Conservation (phyloP, 192 early-diverging fungal species). For the Geranomyces michiganensis region DNA sequence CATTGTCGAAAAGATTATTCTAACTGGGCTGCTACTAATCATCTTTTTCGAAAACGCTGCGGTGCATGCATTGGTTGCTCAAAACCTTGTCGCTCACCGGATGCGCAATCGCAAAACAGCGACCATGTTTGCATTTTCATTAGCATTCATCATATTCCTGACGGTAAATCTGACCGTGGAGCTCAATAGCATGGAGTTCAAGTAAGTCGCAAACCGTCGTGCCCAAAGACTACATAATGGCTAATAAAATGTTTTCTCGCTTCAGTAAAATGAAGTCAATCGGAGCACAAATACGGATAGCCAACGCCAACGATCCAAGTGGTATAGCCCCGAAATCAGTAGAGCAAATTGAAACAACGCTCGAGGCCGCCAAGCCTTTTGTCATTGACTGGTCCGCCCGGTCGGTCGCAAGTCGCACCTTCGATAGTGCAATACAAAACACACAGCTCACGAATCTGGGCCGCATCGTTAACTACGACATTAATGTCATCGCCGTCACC, state of each 20-base stretch:
- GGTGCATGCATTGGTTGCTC: slow-evolving; percentile 21
- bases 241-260: neutral
- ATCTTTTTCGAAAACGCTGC: slow-evolving; percentile 33
- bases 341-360: slow-evolving; percentile 1
- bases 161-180: slow-evolving; percentile 26
- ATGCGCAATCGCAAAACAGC: slow-evolving; percentile 36
- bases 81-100: slow-evolving; percentile 37
- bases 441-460: slow-evolving; percentile 34
- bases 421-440: neutral
- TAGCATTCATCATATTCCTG: slow-evolving; percentile 38
- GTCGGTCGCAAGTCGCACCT: neutral
- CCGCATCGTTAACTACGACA: slow-evolving; percentile 2
- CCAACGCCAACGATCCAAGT: neutral
- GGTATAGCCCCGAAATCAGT: neutral
- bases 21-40: slow-evolving; percentile 7
- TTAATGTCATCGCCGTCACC: slow-evolving; percentile 25
- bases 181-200: slow-evolving; percentile 26
- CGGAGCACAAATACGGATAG: slow-evolving; percentile 16
- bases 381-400: slow-evolving; percentile 30
- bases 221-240: neutral
- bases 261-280: slow-evolving; percentile 13
- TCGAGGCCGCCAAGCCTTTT: neutral
- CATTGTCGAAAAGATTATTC: slow-evolving; percentile 14
- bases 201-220: slow-evolving; percentile 23
- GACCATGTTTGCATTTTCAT: slow-evolving; percentile 32